Percentiles rank a stretch among this genome's conserved stretches.
Evolutionary conservation across 2,329 filamentous ascomycete genomes (phyloP).

Genomic region (Purpureocillium takamizusanense): DNA sequence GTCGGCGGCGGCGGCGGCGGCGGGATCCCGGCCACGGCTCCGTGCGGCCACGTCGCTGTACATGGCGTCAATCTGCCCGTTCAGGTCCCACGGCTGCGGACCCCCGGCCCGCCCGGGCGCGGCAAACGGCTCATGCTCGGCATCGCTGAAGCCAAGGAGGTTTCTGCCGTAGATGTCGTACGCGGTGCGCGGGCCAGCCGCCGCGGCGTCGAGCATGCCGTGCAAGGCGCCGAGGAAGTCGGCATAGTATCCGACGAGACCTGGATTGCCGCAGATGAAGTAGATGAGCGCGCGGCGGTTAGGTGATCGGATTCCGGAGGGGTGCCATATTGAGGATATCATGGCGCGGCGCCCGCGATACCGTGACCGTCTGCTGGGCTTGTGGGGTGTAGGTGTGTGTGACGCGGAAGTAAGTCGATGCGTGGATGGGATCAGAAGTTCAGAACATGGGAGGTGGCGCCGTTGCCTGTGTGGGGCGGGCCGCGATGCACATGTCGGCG

Average conservation of each 20-base stretch:
- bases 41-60: constrained; percentile 27
- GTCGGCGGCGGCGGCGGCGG: background rate
- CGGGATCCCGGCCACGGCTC: constrained; percentile 3
- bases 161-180: constrained; percentile 51
- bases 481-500: too few species aligned
- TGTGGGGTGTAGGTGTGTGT: background rate
- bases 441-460: too few species aligned
- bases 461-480: too few species aligned
- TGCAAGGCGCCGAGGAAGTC: constrained; percentile 55
- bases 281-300: constrained; percentile 46
- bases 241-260: constrained; percentile 64
- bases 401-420: background rate
- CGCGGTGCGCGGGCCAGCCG: constrained; percentile 17
- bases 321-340: constrained; percentile 18
- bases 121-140: constrained; percentile 38
- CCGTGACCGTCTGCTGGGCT: background rate
- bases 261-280: constrained; percentile 70
- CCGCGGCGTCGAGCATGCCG: constrained; percentile 36
- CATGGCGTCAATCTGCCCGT: constrained; percentile 40
- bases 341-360: constrained; percentile 4
- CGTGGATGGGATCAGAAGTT: too few species aligned
- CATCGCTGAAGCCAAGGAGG: constrained; percentile 48
- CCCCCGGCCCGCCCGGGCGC: constrained; percentile 15
- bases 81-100: constrained; percentile 38
- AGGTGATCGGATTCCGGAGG: constrained; percentile 13